These are phyloP conservation scores for Favolaschia claudopus DNA, from an alignment of 768 basidiomycete genomes.

Conservation along the genomic window DNA sequence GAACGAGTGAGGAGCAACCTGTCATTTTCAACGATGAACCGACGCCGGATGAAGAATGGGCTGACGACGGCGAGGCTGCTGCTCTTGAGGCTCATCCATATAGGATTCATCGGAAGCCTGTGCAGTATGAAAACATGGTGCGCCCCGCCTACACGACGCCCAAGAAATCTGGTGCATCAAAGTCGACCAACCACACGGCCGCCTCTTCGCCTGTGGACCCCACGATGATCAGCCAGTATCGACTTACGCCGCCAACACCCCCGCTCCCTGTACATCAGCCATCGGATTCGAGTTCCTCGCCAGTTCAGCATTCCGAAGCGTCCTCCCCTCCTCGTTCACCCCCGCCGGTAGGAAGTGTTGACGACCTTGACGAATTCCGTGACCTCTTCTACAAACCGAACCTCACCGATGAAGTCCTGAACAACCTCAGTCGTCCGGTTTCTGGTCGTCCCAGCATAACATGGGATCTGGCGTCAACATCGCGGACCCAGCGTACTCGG, in stretches of 20 bases:
- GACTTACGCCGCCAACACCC: slow-evolving; percentile 24
- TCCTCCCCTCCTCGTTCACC: slow-evolving; percentile 54
- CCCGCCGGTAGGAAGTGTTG: slow-evolving; percentile 62
- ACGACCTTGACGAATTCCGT: slow-evolving; percentile 77
- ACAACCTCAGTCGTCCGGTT: slow-evolving; percentile 34
- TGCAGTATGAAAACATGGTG: slow-evolving; percentile 47
- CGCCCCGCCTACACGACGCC: slow-evolving; percentile 36
- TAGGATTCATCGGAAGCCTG: slow-evolving; percentile 38
- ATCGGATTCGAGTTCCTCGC: slow-evolving; percentile 38
- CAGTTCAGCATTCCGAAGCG: slow-evolving; percentile 31
- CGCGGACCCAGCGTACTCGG: slow-evolving; percentile 34
- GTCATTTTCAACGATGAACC: too few species aligned
- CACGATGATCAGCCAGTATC: slow-evolving; percentile 17
- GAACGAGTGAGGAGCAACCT: slow-evolving; percentile 56
- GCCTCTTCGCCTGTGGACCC: slow-evolving; percentile 29
- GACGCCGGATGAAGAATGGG: slow-evolving; percentile 12
- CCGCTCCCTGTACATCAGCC: slow-evolving; percentile 20
- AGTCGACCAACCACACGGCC: slow-evolving; percentile 29
- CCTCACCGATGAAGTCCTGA: slow-evolving; percentile 31
- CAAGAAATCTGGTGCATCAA: slow-evolving; percentile 18
- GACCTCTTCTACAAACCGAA: slow-evolving; percentile 75
- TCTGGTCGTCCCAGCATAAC: slow-evolving; percentile 33
- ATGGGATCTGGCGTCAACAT: slow-evolving; percentile 41
- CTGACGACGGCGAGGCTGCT: slow-evolving; percentile 20
- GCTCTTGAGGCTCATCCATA: slow-evolving; percentile 18